phyloP scores from a whole-genome alignment of 2,329 filamentous ascomycete species.

The Polytolypa hystricis region DNA sequence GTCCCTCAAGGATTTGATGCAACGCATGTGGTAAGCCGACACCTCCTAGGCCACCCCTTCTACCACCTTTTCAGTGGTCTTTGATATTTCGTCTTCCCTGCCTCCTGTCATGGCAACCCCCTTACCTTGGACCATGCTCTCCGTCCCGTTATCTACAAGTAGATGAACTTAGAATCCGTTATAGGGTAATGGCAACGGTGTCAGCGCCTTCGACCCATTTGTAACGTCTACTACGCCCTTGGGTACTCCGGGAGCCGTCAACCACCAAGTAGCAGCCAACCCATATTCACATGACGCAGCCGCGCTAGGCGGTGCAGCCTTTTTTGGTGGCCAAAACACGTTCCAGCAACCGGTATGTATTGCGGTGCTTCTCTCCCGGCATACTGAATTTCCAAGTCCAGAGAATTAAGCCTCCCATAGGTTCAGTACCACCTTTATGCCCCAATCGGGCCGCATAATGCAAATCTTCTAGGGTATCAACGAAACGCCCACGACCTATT shows the following conservation, averaged over 20 bases:
- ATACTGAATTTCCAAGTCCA: neutral
- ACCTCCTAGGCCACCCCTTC: too few relatives aligned
- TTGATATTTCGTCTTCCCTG: too few relatives aligned
- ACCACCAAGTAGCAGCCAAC: slow-evolving; percentile 45
- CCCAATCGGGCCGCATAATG: slow-evolving; percentile 69
- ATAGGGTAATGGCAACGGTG: slow-evolving; percentile 40
- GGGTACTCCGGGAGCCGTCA: slow-evolving; percentile 35
- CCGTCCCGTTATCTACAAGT: neutral
- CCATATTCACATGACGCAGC: slow-evolving; percentile 66
- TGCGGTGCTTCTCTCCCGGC: too few relatives aligned
- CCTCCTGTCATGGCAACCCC: too few relatives aligned
- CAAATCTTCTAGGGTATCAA: slow-evolving; percentile 75
- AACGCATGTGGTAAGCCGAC: slow-evolving; percentile 32
- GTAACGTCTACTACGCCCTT: slow-evolving; percentile 46
- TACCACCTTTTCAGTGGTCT: too few relatives aligned
- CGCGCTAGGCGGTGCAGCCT: slow-evolving; percentile 50
- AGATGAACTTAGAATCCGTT: slow-evolving; percentile 20
- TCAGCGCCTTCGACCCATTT: slow-evolving; percentile 53
- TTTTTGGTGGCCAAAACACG: slow-evolving; percentile 49
- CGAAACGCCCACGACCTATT: slow-evolving; percentile 85
- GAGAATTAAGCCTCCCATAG: slow-evolving; percentile 29
- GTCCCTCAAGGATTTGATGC: slow-evolving; percentile 42
- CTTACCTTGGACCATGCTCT: too few relatives aligned
- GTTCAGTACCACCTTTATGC: slow-evolving; percentile 90
- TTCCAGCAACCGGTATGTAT: slow-evolving; percentile 53